Evolutionary conservation across 768 basidiomycete species (phyloP), one percentile per base, ranked within the genome.

Genomic region (Lactarius hatsudake): DNA sequence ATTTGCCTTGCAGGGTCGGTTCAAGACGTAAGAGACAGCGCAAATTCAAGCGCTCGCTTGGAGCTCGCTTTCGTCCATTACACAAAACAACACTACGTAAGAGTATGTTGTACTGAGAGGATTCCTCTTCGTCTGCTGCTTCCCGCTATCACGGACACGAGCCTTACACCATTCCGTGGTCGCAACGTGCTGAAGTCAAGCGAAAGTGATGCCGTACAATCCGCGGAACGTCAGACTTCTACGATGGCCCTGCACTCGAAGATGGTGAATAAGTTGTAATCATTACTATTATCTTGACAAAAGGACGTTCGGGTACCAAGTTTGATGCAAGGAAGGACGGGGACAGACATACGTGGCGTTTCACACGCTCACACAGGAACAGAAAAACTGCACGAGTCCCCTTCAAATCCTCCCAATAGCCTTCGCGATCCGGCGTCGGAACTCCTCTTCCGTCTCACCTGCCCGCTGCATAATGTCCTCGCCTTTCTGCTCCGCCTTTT

Each of bases 371-470:
- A 13, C 12, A 23, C 48, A 18, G 15, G n/a, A 28, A 54, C 23
- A n/a, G n/a, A 15, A 55, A 30, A 32, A 32, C 5, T 28, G 6
- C 18, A 17, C 15, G 15, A 18, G 15, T 55, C 17, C 9, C 51
- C 32, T 32, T 69, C 56, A 69, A 61, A 36, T 57, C 38, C 42
- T 45, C 57, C 56, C 48, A 53, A 70, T 57, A 32, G 62, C 66
- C 43, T 68, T 63, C 28, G 59, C 66, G 30, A 70, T 68, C 59
- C 69, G 54, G 13, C 55, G 45, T 13, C 54, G 57, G 36, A 63
- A 70, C 13, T 70, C 59, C 59, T 70, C 69, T 62, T 70, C 69
- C 30, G 66, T 68, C 66, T 70, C 69, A 15, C 20, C 59, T 43
- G 42, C 62, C 28, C 67, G 62, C 32, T 54, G 66, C 45, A 48